Base-by-base conservation (phyloP, 768 basidiomycete genomes). In the Rhodotorula kratochvilovae region DNA sequence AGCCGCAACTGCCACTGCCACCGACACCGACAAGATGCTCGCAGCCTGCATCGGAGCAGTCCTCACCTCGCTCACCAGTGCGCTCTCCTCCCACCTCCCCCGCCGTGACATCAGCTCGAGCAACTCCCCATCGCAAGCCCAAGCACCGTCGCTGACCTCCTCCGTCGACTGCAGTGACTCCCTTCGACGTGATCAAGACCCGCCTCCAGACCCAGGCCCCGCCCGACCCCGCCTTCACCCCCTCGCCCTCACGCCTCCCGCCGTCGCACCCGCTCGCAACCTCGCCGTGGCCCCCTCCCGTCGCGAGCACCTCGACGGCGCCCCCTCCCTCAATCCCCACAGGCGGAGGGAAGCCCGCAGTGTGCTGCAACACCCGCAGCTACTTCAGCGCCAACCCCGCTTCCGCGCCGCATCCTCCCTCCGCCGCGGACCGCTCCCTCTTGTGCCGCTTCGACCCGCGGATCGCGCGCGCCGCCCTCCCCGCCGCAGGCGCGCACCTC, bases 181-280 rank as follows among this genome's bases (percentile, higher is more conserved):
- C 96, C 6, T 99, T 99, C 80, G 96, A 99, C 81, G 92, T 99
- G 65, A 85, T 98, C 76, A 98, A 98, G 81, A 98, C 95, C 21
- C 87, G 96, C 39, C 83, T 99, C 27, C 96, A 99, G 80, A 98
- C 65, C 0, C 92, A 90, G 76, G 71, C 53, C 73, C 67, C 63
- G 72, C 79, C 31, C 63, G 72, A 66, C 79, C 88, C 88, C n/a
- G 82, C 84, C 53, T 68, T 68, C 68, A 48, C n/a, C 74, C 19
- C 19, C n/a, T 39, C 39, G 43, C 57, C 46, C 25, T 33, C 55
- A 3, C 48, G 56, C 0, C 50, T 27, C 35, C 36, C 61, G 0
- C 29, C 10, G 25, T 21, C 36, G 1, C 42, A 23, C 21, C n/a
- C 43, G n/a, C n/a, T n/a, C 25, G 51, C 54, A 39, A 68, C 69